Base-by-base conservation (phyloP, 2,329 filamentous ascomycete genomes). In the Curvularia verruculosa region DNA sequence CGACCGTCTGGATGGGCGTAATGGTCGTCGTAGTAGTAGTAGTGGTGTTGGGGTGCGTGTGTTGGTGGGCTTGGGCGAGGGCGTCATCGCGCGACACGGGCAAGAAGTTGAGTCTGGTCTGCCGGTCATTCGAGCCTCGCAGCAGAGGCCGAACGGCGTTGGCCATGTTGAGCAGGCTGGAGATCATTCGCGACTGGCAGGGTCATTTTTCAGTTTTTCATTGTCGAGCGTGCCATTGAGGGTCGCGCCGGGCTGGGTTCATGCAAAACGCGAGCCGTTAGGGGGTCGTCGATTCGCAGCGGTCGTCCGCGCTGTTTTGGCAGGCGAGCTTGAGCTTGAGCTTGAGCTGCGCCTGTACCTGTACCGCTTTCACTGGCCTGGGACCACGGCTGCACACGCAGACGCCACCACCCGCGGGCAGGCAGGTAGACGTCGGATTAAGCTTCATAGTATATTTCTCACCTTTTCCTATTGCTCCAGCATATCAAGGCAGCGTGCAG, bases 121-220 rank as follows among this genome's bases (percentile, higher is more conserved):
- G 70, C 59, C 72, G 70, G 62, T 75, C 73, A 67, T 63, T 64
- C 58, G 70, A 64, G 58, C 73, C 68, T 61, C 72, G 70, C 63
- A 73, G 51, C 44, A 56, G 62, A 49, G 67, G 64, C 65, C 67
- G 60, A 53, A 59, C 63, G 59, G 59, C 64, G 58, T 69, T 66
- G 67, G 67, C 67, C 67, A 69, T 69, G 58, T 54, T 59, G 60
- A 60, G 55, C 56, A 57, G 52, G 52, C 51, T 58, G 36, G 52
- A 58, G 44, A 54, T 43, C 40, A 49, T 59, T 60, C 64, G 72
- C 61, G 65, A 59, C 54, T 61, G 47, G 63, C 57, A 43, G 60
- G 69, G 39, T 64, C 71, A 74, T 74, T 53, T 66, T 72, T 68
- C 49, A 65, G 52, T 15, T 54, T 59, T 59, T 58, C 59, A 59